Conservation (phyloP, 148 eudicot genomes). For the Diospyros lotus region DNA sequence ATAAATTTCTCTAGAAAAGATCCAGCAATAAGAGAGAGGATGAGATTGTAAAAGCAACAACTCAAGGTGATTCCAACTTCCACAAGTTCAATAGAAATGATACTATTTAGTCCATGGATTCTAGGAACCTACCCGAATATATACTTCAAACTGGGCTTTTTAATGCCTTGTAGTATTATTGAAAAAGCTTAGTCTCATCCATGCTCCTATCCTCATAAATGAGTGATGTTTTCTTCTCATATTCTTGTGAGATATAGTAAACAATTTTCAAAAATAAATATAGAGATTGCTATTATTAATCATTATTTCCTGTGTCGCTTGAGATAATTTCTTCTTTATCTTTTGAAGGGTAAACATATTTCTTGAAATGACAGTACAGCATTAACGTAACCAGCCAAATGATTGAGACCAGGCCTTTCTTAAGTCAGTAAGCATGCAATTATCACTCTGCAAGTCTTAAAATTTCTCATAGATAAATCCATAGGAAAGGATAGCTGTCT, state of each 20-base stretch:
- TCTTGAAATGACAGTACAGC: background rate
- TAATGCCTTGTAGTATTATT: background rate
- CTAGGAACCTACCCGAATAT: background rate
- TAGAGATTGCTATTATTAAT: background rate
- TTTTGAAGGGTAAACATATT: background rate
- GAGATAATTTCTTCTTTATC: background rate
- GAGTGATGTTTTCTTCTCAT: background rate
- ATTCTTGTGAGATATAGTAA: background rate
- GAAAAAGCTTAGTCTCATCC: background rate
- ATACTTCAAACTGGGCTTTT: background rate
- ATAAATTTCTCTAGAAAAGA: conserved; percentile 7
- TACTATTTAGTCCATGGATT: background rate
- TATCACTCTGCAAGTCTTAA: background rate
- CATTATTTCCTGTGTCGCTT: too few relatives aligned
- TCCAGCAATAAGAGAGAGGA: background rate
- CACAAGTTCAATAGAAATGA: conserved; percentile 2
- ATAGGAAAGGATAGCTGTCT: background rate
- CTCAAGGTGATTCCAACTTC: background rate
- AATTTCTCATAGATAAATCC: background rate
- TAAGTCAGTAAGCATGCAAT: background rate
- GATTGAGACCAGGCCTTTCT: background rate
- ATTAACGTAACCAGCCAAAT: background rate
- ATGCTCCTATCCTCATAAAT: background rate
- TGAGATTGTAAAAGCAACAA: background rate
- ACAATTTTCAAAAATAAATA: background rate